Evolutionary conservation across 2,329 filamentous ascomycete species (phyloP).

Genomic region (Tolypocladium endophyticum): DNA sequence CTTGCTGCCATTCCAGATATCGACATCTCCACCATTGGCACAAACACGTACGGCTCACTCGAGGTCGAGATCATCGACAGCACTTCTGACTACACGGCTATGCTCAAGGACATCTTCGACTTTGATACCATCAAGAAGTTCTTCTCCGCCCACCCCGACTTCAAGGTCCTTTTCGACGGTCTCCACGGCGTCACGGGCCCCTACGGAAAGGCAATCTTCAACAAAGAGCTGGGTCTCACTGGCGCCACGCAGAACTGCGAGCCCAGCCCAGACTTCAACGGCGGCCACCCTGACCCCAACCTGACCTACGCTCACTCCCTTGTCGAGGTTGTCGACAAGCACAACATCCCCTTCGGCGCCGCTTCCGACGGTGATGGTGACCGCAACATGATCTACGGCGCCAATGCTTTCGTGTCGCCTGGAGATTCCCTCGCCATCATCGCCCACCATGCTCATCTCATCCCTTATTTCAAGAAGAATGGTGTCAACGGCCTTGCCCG

Average conservation of each 20-base stretch:
- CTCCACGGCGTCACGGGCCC: slow-evolving; percentile 91
- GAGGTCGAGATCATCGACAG: slow-evolving; percentile 96
- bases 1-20: slow-evolving; percentile 78
- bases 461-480: slow-evolving; percentile 97
- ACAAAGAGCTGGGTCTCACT: slow-evolving; percentile 80
- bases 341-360: slow-evolving; percentile 87
- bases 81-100: slow-evolving; percentile 79
- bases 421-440: slow-evolving; percentile 98
- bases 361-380: slow-evolving; percentile 96
- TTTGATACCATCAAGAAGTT: slow-evolving; percentile 94
- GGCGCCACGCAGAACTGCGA: slow-evolving; percentile 78
- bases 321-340: slow-evolving; percentile 86
- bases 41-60: slow-evolving; percentile 70
- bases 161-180: slow-evolving; percentile 94
- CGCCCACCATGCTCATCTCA: slow-evolving; percentile 89
- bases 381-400: slow-evolving; percentile 99
- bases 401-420: slow-evolving; percentile 90
- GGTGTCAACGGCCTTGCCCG: slow-evolving; percentile 91
- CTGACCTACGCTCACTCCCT: slow-evolving; percentile 92
- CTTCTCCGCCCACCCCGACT: slow-evolving; percentile 75
- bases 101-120: slow-evolving; percentile 98
- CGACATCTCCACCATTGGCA: slow-evolving; percentile 74
- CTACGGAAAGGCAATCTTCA: slow-evolving; percentile 91
- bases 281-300: slow-evolving; percentile 96
- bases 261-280: slow-evolving; percentile 89